A percentile compares a stretch with the other conserved stretches of the same genome.
Evolutionary conservation across 306 rosid genomes (phyloP).

Genomic region (Fagus crenata): DNA sequence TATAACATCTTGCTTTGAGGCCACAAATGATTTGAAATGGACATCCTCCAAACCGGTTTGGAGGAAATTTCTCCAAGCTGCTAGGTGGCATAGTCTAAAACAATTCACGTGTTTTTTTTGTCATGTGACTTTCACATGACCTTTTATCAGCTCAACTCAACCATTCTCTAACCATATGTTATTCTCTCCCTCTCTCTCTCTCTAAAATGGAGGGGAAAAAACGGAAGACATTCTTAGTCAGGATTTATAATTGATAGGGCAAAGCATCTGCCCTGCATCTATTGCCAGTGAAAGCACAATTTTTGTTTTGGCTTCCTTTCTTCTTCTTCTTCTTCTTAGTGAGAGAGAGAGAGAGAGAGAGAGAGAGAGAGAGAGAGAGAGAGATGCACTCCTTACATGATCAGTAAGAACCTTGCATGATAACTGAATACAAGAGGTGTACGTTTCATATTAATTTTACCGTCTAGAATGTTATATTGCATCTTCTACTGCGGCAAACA

Average conservation of each 20-base stretch:
- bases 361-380: neutral
- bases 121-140: neutral
- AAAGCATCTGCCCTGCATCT: neutral
- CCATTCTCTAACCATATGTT: neutral
- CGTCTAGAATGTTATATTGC: neutral
- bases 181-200: neutral
- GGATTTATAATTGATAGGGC: neutral
- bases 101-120: neutral
- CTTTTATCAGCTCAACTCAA: neutral
- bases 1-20: constrained; percentile 3
- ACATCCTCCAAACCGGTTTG: neutral
- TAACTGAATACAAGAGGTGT: neutral
- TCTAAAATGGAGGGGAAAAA: neutral
- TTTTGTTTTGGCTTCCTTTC: neutral
- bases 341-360: too few relatives aligned
- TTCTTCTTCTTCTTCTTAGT: too few relatives aligned
- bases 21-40: neutral
- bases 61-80: too few relatives aligned
- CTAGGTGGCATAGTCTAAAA: neutral
- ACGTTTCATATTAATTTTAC: neutral
- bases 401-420: neutral
- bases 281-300: neutral
- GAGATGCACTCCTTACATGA: neutral
- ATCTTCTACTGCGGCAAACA: neutral
- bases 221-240: neutral